A percentile compares a stretch with the other conserved stretches of the same genome.
Conservation (phyloP, 139 green algal species). For the Bryopsis sp. region DNA sequence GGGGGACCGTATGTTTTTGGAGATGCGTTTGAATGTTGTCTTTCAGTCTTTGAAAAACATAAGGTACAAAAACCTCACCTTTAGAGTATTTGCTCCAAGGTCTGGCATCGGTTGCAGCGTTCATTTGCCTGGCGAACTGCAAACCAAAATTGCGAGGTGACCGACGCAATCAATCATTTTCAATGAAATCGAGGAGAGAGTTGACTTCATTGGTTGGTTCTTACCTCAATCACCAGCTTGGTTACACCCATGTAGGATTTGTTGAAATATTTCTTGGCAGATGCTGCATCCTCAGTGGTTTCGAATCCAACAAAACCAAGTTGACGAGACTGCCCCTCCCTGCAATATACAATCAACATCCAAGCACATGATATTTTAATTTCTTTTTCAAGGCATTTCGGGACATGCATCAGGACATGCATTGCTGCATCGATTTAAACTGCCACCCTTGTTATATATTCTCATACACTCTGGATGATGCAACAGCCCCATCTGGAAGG, state of each 20-base stretch:
- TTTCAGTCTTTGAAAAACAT: background rate
- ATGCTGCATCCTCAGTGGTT: conserved; percentile 52
- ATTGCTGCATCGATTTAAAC: too few relatives aligned
- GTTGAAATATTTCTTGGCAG: conserved; percentile 81
- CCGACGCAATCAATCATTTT: background rate
- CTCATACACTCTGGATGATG: too few relatives aligned
- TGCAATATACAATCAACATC: too few relatives aligned
- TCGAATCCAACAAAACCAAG: conserved; percentile 94
- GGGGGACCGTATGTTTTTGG: conserved; percentile 6
- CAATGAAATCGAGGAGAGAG: background rate
- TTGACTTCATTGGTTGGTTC: background rate
- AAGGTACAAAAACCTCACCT: conserved; percentile 26
- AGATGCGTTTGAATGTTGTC: background rate
- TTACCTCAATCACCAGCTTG: conserved; percentile 70
- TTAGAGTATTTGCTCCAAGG: conserved; percentile 86
- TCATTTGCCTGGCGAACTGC: conserved; percentile 59
- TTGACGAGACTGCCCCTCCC: conserved; percentile 79
- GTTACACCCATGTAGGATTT: conserved; percentile 80
- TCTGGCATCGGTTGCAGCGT: conserved; percentile 35
- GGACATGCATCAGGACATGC: too few relatives aligned
- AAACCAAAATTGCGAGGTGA: conserved; percentile 13
- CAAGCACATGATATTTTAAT: too few relatives aligned
- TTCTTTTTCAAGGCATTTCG: too few relatives aligned
- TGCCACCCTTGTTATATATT: too few relatives aligned
- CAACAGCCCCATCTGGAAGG: too few relatives aligned